phyloP scores from a whole-genome alignment of 2,329 filamentous ascomycete species.

The Venturia pyrina region DNA sequence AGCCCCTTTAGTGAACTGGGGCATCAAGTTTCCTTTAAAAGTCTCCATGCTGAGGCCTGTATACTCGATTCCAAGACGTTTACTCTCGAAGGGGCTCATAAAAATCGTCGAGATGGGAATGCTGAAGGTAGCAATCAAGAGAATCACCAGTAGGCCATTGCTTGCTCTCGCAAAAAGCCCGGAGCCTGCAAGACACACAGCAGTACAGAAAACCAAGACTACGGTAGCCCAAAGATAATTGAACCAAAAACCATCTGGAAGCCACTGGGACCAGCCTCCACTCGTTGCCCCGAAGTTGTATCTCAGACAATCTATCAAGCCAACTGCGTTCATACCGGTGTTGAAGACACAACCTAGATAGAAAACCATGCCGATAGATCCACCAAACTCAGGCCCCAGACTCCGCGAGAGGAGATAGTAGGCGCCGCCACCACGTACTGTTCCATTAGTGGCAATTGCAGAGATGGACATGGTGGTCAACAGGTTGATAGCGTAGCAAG shows the following conservation, averaged over 20 bases:
- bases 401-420: slow-evolving; percentile 85
- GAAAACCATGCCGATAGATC: slow-evolving; percentile 78
- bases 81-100: slow-evolving; percentile 55
- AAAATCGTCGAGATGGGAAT: slow-evolving; percentile 71
- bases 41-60: slow-evolving; percentile 67
- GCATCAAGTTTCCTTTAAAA: slow-evolving; percentile 62
- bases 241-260: slow-evolving; percentile 66
- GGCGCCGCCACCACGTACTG: slow-evolving; percentile 76
- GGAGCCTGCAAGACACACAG: slow-evolving; percentile 69
- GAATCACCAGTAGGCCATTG: slow-evolving; percentile 61
- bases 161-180: slow-evolving; percentile 71
- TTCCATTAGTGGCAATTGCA: slow-evolving; percentile 82
- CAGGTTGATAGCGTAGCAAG: slow-evolving; percentile 73
- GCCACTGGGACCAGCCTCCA: slow-evolving; percentile 47
- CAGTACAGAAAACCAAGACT: slow-evolving; percentile 61
- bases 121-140: slow-evolving; percentile 65
- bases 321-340: slow-evolving; percentile 78
- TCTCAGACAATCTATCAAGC: slow-evolving; percentile 71
- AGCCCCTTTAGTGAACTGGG: slow-evolving; percentile 52
- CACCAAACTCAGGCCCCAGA: slow-evolving; percentile 78
- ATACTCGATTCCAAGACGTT: slow-evolving; percentile 56
- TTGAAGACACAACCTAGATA: slow-evolving; percentile 86
- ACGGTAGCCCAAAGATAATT: slow-evolving; percentile 65
- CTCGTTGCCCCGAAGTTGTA: slow-evolving; percentile 57
- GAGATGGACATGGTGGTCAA: slow-evolving; percentile 78